Conservation (phyloP, 345 rosid genomes). For the Hirschfeldia incana region DNA sequence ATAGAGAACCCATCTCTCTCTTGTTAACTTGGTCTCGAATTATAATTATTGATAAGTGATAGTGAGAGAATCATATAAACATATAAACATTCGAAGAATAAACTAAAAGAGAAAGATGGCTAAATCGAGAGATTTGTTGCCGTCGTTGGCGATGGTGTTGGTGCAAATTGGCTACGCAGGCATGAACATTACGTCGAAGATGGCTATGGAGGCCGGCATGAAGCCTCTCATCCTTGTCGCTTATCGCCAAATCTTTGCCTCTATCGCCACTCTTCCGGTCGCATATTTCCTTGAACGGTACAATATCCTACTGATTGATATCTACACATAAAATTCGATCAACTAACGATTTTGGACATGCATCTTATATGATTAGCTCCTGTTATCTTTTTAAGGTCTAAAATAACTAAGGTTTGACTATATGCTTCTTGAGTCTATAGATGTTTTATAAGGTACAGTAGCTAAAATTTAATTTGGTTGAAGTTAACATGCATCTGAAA, state of each 20-base stretch:
- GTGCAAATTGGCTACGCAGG: slow-evolving; percentile 80
- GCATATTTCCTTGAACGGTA: slow-evolving; percentile 78
- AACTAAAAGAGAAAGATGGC: slow-evolving; percentile 15
- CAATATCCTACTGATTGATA: neutral
- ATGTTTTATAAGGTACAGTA: neutral
- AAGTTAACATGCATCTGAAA: neutral
- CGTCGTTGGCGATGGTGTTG: slow-evolving; percentile 75
- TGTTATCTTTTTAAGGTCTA: neutral
- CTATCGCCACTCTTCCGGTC: slow-evolving; percentile 65
- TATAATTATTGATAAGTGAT: neutral
- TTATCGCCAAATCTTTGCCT: slow-evolving; percentile 79
- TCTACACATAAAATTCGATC: neutral
- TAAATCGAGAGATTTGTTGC: slow-evolving; percentile 49
- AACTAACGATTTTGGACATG: neutral
- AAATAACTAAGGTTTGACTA: neutral
- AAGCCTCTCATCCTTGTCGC: slow-evolving; percentile 78
- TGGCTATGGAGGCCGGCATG: slow-evolving; percentile 89
- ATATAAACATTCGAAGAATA: neutral
- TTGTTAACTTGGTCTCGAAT: neutral
- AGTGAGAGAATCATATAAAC: neutral
- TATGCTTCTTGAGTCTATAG: neutral
- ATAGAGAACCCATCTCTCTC: slow-evolving; percentile 11
- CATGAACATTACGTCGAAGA: slow-evolving; percentile 80
- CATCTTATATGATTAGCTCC: neutral
- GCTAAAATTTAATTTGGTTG: neutral